Percentiles rank a stretch among this genome's conserved stretches.
phyloP scores from a whole-genome alignment of 495 filamentous ascomycete species.

The Chlorociboria aeruginascens region DNA sequence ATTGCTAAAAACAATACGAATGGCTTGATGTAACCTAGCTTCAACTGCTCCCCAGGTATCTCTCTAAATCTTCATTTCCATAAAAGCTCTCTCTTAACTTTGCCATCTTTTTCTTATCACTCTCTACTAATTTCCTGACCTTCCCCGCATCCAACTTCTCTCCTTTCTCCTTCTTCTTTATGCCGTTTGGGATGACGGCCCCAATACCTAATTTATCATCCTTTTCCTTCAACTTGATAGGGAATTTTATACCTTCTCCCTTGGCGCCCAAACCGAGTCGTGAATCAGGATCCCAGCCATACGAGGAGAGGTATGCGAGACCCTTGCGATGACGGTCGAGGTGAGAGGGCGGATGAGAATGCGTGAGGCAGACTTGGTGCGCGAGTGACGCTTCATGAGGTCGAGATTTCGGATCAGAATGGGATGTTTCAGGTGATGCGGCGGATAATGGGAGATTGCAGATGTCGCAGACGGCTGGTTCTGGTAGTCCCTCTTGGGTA shows the following conservation, averaged over 20 bases:
- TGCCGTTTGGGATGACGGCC: slow-evolving; percentile 25
- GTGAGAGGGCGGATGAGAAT: slow-evolving; percentile 76
- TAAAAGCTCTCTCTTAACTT: slow-evolving; percentile 56
- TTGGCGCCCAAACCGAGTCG: slow-evolving; percentile 56
- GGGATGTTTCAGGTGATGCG: background rate
- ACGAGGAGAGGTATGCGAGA: slow-evolving; percentile 57
- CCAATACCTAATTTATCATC: slow-evolving; percentile 67
- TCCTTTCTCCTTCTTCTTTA: slow-evolving; percentile 37
- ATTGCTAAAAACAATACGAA: no score
- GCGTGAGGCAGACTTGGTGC: slow-evolving; percentile 68
- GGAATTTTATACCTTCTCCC: slow-evolving; percentile 63
- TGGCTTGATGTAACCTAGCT: background rate
- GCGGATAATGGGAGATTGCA: slow-evolving; percentile 43
- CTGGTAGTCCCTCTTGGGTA: background rate
- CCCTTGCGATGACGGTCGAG: slow-evolving; percentile 70
- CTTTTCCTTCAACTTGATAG: slow-evolving; percentile 63
- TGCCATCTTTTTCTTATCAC: slow-evolving; percentile 51
- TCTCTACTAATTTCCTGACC: slow-evolving; percentile 43
- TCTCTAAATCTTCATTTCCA: slow-evolving; percentile 55
- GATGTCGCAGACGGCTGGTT: slow-evolving; percentile 34
- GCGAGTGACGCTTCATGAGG: slow-evolving; percentile 63
- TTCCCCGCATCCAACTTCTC: slow-evolving; percentile 60
- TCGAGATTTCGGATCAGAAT: slow-evolving; percentile 2
- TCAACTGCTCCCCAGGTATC: slow-evolving; percentile 45
- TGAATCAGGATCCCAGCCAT: slow-evolving; percentile 84